Base-by-base conservation (phyloP, 768 basidiomycete genomes). In the Termitomyces titanicus region DNA sequence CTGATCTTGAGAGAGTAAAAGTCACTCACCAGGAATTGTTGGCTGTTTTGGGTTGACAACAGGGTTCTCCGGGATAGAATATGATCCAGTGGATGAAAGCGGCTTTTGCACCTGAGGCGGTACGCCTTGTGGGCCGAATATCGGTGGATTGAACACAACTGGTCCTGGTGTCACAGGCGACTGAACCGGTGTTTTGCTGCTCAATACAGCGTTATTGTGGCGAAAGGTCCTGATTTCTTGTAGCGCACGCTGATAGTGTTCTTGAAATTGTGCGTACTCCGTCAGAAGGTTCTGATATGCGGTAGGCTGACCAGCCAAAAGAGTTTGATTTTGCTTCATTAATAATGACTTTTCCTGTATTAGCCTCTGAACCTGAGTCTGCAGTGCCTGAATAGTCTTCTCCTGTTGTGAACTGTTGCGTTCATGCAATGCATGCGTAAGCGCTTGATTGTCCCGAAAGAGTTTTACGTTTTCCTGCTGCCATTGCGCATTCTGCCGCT, bases 401-500 rank as follows among this genome's bases (percentile, higher is more conserved):
- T 65, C 55, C 42, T 54, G 62, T 31, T 62, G 58, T 20, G 68
- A 33, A 34, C 66, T 61, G 15, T 57, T 65, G 34, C 64, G 61
- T 13, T 49, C 54, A 20, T 63, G 64, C 51, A 70, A 44, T 20
- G 61, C 56, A 10, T 50, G 57, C 3, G 64, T 57, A 11, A 78
- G 72, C 13, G 55, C 64, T 31, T 62, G 59, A 58, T 77, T 77
- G 56, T 79, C 76, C 51, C 73, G 68, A 54, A 66, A 73, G 25
- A 75, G 66, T 56, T 72, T 74, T 27, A 70, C 61, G 52, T 72
- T 76, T 58, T 79, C 75, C 18, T 53, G 47, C 50, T 70, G 68
- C 68, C 70, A 74, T 25, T 63, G 54, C 10, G 53, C 51, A 48
- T 70, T 70, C 47, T 64, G 64, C 7, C 59, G 56, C 47, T 77